A percentile compares a stretch with the other conserved stretches of the same genome.
Conservation (phyloP, 148 eudicot species). For the Pharnaceum exiguum region DNA sequence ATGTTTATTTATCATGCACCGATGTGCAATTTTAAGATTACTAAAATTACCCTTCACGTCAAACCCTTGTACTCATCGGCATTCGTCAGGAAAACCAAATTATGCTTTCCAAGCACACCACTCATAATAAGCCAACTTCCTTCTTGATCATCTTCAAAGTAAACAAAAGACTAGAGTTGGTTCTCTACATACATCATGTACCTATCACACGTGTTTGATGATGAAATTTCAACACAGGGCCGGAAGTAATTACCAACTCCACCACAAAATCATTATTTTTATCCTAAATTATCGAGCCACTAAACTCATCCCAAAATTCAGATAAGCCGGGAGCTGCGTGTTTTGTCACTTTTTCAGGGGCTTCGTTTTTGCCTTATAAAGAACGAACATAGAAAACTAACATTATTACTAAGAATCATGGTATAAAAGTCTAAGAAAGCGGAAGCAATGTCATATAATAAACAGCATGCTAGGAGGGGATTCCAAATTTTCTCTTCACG, state of each 20-base stretch:
- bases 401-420: conserved; percentile 4
- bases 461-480: not conserved
- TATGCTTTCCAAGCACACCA: conserved; percentile 9
- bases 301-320: conserved; percentile 9
- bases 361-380: not conserved
- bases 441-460: conserved; percentile 27
- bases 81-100: conserved; percentile 10
- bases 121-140: conserved; percentile 18
- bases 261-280: not conserved
- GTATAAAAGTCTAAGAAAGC: conserved; percentile 28
- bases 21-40: not conserved
- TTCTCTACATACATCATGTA: not conserved
- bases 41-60: conserved; percentile 31
- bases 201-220: conserved; percentile 36
- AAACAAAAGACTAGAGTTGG: not conserved
- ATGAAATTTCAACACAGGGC: conserved; percentile 8
- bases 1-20: conserved; percentile 10
- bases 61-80: conserved; percentile 23
- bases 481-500: not conserved
- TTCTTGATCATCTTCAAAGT: not conserved
- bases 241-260: conserved; percentile 23
- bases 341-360: not conserved
- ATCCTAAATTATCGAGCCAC: conserved; percentile 17
- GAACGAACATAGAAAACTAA: not conserved
- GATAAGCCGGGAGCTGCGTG: not conserved